Conservation (phyloP, 2,329 filamentous ascomycete species). For the Paraconiothyrium sp. region DNA sequence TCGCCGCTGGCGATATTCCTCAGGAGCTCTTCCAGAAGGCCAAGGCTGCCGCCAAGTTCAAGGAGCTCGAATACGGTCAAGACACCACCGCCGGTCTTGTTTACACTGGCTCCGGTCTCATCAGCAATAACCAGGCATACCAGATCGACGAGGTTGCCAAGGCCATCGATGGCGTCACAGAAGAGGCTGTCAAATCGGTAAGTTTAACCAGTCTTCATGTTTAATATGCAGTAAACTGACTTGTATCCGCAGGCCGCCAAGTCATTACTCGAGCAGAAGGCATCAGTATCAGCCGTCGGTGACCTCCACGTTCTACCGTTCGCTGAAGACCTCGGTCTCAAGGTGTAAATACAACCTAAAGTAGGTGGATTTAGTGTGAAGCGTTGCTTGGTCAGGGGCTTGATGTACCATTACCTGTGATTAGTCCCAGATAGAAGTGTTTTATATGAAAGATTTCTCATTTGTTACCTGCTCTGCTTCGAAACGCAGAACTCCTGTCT, state of each 20-base stretch:
- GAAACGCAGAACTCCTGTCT: neutral
- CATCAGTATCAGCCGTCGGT: slow-evolving; percentile 87
- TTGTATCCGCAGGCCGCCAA: slow-evolving; percentile 75
- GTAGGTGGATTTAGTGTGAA: slow-evolving; percentile 38
- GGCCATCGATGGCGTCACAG: slow-evolving; percentile 80
- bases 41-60: slow-evolving; percentile 91
- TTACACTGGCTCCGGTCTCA: slow-evolving; percentile 82
- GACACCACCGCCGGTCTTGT: slow-evolving; percentile 80
- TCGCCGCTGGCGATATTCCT: slow-evolving; percentile 77
- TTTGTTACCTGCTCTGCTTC: slow-evolving; percentile 32
- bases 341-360: slow-evolving; percentile 74
- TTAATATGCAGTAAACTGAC: slow-evolving; percentile 28
- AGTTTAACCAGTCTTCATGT: slow-evolving; percentile 49
- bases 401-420: slow-evolving; percentile 55
- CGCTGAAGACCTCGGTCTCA: slow-evolving; percentile 92
- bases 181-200: slow-evolving; percentile 86
- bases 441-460: slow-evolving; percentile 46
- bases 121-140: slow-evolving; percentile 83
- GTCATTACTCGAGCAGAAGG: slow-evolving; percentile 85
- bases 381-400: slow-evolving; percentile 39
- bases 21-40: slow-evolving; percentile 93
- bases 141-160: slow-evolving; percentile 83
- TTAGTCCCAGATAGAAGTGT: slow-evolving; percentile 52
- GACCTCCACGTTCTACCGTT: slow-evolving; percentile 92
- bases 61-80: slow-evolving; percentile 83